Evolutionary conservation across 371 early-diverging fungal species (phyloP).

Genomic region (Globomyces sp.): DNA sequence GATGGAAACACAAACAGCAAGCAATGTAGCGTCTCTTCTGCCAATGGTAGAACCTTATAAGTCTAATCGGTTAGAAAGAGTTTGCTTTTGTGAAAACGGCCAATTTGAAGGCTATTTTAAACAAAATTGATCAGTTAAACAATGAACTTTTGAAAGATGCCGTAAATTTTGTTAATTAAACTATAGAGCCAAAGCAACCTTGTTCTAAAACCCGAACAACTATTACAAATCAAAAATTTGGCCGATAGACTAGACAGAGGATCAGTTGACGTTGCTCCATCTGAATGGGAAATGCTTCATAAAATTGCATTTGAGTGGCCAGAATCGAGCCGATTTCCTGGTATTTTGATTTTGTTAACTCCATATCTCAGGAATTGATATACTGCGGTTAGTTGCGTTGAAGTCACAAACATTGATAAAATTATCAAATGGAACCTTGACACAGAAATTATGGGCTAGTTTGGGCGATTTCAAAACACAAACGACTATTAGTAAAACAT

Average conservation of each 20-base stretch:
- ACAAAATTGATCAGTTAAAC: constrained; percentile 73
- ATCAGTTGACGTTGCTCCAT: not conserved
- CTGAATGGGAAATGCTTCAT: constrained; percentile 20
- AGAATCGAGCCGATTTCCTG: constrained; percentile 67
- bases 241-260: constrained; percentile 2
- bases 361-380: constrained; percentile 56
- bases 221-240: not conserved
- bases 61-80: constrained; percentile 4
- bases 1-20: constrained; percentile 3
- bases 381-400: constrained; percentile 69
- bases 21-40: constrained; percentile 5
- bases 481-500: constrained; percentile 31
- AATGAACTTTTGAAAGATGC: constrained; percentile 19
- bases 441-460: constrained; percentile 31
- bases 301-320: constrained; percentile 59
- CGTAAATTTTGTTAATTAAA: not conserved
- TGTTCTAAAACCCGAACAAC: too few species aligned
- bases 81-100: constrained; percentile 63
- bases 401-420: constrained; percentile 18
- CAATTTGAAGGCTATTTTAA: constrained; percentile 67
- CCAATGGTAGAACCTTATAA: constrained; percentile 1
- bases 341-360: too few species aligned
- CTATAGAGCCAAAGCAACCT: too few species aligned
- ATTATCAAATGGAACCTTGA: constrained; percentile 38
- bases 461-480: constrained; percentile 14